Evolutionary conservation across 139 green algal genomes (phyloP).

Genomic region (Chlamydomonas eustigma): DNA sequence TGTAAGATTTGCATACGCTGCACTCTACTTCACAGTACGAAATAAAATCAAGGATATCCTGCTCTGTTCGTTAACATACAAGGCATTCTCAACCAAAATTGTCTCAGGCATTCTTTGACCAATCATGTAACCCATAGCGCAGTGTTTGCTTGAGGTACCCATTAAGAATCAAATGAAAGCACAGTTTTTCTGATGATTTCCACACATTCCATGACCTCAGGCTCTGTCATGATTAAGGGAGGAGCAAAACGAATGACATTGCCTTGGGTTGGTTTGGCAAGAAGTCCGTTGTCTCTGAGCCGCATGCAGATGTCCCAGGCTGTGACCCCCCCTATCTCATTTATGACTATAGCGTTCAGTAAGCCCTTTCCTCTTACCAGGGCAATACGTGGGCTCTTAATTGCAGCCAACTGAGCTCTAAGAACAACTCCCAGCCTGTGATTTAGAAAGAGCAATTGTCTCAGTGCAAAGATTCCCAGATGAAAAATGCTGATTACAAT

Average conservation of each 20-base stretch:
- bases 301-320: slow-evolving; percentile 88
- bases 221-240: slow-evolving; percentile 74
- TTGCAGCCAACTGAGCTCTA: slow-evolving; percentile 48
- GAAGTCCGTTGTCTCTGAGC: slow-evolving; percentile 77
- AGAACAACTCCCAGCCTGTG: slow-evolving; percentile 63
- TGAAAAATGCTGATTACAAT: too few species aligned
- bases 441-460: too few species aligned
- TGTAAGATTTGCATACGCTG: too few species aligned
- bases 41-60: too few species aligned
- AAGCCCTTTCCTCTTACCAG: slow-evolving; percentile 81
- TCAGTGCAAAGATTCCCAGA: too few species aligned
- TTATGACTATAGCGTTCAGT: slow-evolving; percentile 86
- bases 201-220: slow-evolving; percentile 66
- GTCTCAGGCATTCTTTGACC: too few species aligned
- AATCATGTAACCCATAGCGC: too few species aligned
- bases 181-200: slow-evolving; percentile 68
- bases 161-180: slow-evolving; percentile 43
- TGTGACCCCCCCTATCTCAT: slow-evolving; percentile 14
- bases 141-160: too few species aligned
- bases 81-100: too few species aligned
- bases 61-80: too few species aligned
- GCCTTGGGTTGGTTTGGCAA: slow-evolving; percentile 93
- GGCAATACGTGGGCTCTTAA: slow-evolving; percentile 24
- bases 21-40: too few species aligned
- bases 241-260: slow-evolving; percentile 91